Evolutionary conservation across 306 rosid species (phyloP).

Genomic region (Vigna mungo): DNA sequence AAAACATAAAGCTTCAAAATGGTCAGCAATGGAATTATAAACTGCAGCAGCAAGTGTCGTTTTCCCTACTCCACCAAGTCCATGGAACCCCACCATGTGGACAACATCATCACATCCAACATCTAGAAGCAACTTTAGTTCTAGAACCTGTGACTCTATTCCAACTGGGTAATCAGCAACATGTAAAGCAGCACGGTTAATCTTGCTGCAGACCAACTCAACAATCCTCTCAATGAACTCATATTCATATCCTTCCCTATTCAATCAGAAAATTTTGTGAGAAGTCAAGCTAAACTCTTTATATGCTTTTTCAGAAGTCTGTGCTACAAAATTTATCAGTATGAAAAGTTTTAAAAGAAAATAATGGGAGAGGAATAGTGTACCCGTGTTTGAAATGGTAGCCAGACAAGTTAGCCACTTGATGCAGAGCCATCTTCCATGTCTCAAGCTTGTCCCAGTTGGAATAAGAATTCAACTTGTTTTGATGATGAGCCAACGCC

Average conservation of each 20-base stretch:
- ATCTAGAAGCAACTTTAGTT: neutral
- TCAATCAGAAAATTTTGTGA: too few species aligned
- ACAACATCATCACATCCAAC: neutral
- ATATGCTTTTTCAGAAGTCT: too few species aligned
- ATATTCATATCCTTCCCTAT: neutral
- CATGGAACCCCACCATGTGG: neutral
- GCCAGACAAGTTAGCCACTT: slow-evolving; percentile 1
- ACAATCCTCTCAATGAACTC: neutral
- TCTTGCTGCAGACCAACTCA: neutral
- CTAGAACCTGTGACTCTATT: neutral
- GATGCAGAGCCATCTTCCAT: neutral
- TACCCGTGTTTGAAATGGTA: neutral
- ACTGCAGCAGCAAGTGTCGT: neutral
- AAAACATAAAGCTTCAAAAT: neutral
- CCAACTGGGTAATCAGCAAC: neutral
- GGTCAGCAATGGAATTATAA: neutral
- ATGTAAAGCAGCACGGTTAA: neutral
- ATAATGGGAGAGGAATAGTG: neutral
- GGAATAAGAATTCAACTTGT: neutral
- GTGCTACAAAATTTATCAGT: too few species aligned
- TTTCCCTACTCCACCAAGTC: neutral
- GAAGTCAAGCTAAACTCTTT: too few species aligned
- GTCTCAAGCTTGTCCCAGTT: neutral
- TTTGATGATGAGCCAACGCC: neutral
- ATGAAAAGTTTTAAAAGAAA: too few species aligned